Evolutionary conservation across 352 stramenopile species (phyloP).

Genomic region (Pythium apleroticum): DNA sequence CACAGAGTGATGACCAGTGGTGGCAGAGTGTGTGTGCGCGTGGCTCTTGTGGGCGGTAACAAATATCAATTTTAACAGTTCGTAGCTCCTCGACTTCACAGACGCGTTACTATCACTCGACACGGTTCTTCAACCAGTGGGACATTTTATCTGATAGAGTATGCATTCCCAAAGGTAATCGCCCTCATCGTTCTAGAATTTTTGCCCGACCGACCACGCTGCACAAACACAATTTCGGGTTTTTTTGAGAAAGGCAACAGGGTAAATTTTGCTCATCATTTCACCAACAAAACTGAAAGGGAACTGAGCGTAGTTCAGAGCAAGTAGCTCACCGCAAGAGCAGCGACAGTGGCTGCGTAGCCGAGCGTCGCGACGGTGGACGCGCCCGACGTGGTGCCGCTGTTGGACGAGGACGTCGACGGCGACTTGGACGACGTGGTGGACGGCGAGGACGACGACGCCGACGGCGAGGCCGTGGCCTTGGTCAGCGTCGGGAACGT

Average conservation of each 20-base stretch:
- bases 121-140: neutral
- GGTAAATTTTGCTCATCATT: neutral
- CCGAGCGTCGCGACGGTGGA: neutral
- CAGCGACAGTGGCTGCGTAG: neutral
- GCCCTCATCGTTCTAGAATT: neutral
- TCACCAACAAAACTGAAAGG: neutral
- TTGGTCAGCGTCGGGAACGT: slow-evolving; percentile 42
- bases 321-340: neutral
- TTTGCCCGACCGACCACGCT: neutral
- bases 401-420: neutral
- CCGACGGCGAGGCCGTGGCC: slow-evolving; percentile 15
- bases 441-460: slow-evolving; percentile 2
- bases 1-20: slow-evolving; percentile 16
- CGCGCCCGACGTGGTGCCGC: neutral
- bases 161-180: slow-evolving; percentile 19
- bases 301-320: neutral
- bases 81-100: neutral
- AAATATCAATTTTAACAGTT: slow-evolving; percentile 2
- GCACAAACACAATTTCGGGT: neutral
- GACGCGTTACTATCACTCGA: no score
- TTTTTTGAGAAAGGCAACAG: neutral
- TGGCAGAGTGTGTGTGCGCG: slow-evolving; percentile 3
- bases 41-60: neutral
- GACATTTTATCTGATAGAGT: slow-evolving; percentile 4
- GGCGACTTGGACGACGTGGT: neutral